Conservation (phyloP, 176 grass and related monocot species). For the Triticum timopheevii region DNA sequence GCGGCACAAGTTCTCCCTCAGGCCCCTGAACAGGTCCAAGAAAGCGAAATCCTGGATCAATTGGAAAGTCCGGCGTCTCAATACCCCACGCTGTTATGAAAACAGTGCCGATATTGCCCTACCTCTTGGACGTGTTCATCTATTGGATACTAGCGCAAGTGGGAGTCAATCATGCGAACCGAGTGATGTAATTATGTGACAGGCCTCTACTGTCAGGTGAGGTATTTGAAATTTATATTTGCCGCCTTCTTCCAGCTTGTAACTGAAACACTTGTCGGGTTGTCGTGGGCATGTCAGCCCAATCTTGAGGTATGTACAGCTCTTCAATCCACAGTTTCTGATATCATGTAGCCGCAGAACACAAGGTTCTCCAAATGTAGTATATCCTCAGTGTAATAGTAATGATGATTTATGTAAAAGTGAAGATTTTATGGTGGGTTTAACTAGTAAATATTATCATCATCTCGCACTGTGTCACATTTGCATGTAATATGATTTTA, state of each 20-base stretch:
- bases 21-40: slow-evolving; percentile 33
- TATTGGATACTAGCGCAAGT: background rate
- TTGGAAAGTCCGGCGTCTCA: slow-evolving; percentile 36
- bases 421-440: background rate
- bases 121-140: background rate
- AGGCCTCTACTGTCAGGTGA: background rate
- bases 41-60: slow-evolving; percentile 38
- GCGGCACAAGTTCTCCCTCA: slow-evolving; percentile 6
- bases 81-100: slow-evolving; percentile 21
- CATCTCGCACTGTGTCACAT: background rate
- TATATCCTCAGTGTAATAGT: slow-evolving; percentile 13
- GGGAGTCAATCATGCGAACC: background rate
- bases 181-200: background rate
- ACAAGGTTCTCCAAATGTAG: slow-evolving; percentile 10
- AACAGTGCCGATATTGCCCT: background rate
- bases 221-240: background rate
- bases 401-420: slow-evolving; percentile 9
- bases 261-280: slow-evolving; percentile 20
- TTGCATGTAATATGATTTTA: background rate
- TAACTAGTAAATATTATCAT: slow-evolving; percentile 10
- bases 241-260: background rate
- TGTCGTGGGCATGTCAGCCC: slow-evolving; percentile 10
- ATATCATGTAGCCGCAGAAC: background rate
- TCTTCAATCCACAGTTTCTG: slow-evolving; percentile 4
- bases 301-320: slow-evolving; percentile 31